Evolutionary conservation across 306 rosid genomes (phyloP).

Genomic region (Sicyos edulis): DNA sequence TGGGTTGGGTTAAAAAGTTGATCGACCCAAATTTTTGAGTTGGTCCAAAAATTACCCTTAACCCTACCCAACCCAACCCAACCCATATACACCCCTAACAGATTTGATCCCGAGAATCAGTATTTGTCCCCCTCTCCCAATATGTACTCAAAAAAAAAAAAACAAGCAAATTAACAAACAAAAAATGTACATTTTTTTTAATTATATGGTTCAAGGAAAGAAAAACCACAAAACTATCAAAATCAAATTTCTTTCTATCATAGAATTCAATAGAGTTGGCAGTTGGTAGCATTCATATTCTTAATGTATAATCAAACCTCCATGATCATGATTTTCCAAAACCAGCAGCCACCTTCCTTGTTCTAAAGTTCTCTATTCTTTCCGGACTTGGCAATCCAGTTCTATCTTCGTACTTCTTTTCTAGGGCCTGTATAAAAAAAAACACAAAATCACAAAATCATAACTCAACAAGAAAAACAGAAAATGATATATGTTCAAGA

Average conservation of each 20-base stretch:
- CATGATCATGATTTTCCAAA: slow-evolving; percentile 53
- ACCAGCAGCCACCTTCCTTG: slow-evolving; percentile 57
- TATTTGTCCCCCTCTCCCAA: no score
- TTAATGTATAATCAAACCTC: slow-evolving; percentile 14
- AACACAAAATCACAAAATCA: not conserved
- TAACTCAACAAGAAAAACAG: no score
- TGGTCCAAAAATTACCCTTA: no score
- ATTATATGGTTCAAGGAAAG: not conserved
- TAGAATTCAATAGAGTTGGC: not conserved
- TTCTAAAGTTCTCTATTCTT: slow-evolving; percentile 47
- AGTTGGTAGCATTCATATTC: not conserved
- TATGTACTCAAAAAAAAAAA: no score
- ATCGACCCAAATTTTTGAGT: no score
- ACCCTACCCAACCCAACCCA: no score
- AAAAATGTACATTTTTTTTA: no score
- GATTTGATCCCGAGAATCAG: no score
- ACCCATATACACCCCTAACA: no score
- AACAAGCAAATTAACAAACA: not conserved
- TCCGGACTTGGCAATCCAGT: slow-evolving; percentile 77
- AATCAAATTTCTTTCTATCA: not conserved
- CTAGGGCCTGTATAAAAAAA: slow-evolving; percentile 51
- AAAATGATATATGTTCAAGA: no score
- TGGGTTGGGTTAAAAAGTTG: no score
- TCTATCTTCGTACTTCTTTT: slow-evolving; percentile 56
- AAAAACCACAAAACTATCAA: not conserved